These are phyloP conservation scores for Prunus armeniaca DNA, from an alignment of 306 rosid species.

Conservation along the genomic window DNA sequence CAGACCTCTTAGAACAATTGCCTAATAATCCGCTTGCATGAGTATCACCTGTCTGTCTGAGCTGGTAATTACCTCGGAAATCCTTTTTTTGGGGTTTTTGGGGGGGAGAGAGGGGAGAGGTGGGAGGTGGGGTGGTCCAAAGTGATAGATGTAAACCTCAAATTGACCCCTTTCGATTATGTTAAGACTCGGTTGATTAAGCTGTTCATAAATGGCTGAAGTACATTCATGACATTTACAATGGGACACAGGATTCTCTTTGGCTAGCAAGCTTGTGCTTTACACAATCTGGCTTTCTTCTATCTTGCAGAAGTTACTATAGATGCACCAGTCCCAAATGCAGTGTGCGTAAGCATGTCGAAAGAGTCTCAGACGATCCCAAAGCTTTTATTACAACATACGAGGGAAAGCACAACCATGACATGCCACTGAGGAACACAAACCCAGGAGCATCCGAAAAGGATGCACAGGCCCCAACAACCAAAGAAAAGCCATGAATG, in stretches of 20 bases:
- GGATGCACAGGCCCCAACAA: conserved; percentile 36
- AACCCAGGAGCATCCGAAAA: conserved; percentile 46
- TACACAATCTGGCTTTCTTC: not conserved
- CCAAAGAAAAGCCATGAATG: conserved; percentile 9
- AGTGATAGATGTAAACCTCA: not conserved
- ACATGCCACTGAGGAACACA: conserved; percentile 59
- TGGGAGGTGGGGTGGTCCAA: too few species aligned
- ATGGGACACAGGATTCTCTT: not conserved
- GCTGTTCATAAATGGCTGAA: not conserved
- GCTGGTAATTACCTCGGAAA: too few species aligned
- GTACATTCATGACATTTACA: not conserved
- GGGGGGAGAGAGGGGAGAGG: too few species aligned
- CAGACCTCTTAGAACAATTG: not conserved
- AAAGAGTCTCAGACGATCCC: conserved; percentile 87
- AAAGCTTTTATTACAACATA: conserved; percentile 83
- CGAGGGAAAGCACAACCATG: conserved; percentile 96
- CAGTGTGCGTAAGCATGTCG: conserved; percentile 83
- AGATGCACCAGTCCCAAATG: conserved; percentile 84
- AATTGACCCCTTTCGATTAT: not conserved
- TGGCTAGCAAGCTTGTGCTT: not conserved
- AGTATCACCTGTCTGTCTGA: not conserved
- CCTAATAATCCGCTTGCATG: not conserved
- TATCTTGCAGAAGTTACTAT: conserved; percentile 77
- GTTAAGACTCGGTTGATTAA: not conserved
- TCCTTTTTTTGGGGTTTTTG: too few species aligned